These are phyloP conservation scores for Globisporangium radiosum DNA, from an alignment of 352 stramenopile genomes.

Conservation along the genomic window DNA sequence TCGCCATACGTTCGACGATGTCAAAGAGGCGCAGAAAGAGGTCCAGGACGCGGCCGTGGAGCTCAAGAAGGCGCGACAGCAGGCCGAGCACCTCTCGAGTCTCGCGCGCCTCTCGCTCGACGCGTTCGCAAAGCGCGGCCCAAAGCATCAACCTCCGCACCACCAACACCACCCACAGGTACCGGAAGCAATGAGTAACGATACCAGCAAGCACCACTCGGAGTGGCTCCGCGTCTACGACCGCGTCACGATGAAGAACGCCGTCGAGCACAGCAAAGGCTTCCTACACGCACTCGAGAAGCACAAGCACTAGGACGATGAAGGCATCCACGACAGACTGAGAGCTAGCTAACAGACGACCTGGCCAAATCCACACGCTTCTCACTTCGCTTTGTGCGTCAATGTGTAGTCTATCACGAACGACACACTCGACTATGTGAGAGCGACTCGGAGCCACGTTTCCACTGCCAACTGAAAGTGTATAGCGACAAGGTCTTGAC, in stretches of 20 bases:
- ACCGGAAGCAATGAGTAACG: not conserved
- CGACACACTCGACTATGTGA: too few species aligned
- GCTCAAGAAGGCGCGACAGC: slow-evolving; percentile 65
- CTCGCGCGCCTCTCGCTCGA: slow-evolving; percentile 65
- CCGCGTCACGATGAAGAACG: slow-evolving; percentile 54
- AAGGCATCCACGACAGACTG: too few species aligned
- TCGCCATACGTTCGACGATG: slow-evolving; percentile 76
- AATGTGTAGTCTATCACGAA: too few species aligned
- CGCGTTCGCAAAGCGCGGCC: slow-evolving; percentile 32
- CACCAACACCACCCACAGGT: not conserved
- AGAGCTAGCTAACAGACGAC: not conserved
- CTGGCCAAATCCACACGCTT: too few species aligned
- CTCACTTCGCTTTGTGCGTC: too few species aligned
- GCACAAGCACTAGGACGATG: not conserved
- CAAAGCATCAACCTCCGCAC: slow-evolving; percentile 2
- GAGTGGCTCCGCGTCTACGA: slow-evolving; percentile 66
- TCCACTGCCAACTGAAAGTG: too few species aligned
- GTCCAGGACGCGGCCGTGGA: slow-evolving; percentile 55
- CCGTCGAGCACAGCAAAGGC: slow-evolving; percentile 59
- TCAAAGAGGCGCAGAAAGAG: slow-evolving; percentile 69
- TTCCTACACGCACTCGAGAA: slow-evolving; percentile 27
- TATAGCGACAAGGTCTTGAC: too few species aligned
- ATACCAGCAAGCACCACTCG: slow-evolving; percentile 11
- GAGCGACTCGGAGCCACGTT: too few species aligned
- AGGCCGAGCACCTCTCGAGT: slow-evolving; percentile 70